Percentiles rank a stretch among this genome's conserved stretches.
Evolutionary conservation across 75 land plant species (phyloP).

Genomic region (Selaginella tamariscina): DNA sequence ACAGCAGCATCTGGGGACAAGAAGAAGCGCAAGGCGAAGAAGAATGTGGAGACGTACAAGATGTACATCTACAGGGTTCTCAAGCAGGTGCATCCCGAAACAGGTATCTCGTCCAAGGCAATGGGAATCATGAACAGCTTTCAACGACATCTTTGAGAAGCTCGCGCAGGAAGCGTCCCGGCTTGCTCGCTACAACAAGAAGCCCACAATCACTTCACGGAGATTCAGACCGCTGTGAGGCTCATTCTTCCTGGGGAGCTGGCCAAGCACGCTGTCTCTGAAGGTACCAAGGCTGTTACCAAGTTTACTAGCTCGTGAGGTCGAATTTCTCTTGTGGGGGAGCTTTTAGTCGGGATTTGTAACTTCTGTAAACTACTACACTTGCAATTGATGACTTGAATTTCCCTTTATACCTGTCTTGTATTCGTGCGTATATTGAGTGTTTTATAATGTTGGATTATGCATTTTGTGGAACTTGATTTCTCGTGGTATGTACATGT

Average conservation of each 20-base stretch:
- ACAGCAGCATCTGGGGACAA: slow-evolving; percentile 12
- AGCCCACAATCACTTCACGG: slow-evolving; percentile 46
- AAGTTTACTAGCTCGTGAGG: slow-evolving; percentile 7
- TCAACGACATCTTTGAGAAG: slow-evolving; percentile 68
- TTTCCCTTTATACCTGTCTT: no score
- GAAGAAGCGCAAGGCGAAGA: slow-evolving; percentile 41
- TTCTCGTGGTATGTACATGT: no score
- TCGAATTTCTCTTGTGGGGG: no score
- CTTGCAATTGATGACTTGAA: no score
- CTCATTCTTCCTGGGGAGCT: slow-evolving; percentile 8
- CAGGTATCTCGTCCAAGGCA: slow-evolving; percentile 52
- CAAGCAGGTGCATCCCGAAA: slow-evolving; percentile 58
- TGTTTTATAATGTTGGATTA: no score
- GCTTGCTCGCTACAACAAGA: slow-evolving; percentile 34
- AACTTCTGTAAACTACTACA: no score
- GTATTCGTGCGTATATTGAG: no score
- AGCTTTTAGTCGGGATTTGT: no score
- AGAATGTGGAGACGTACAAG: slow-evolving; percentile 27
- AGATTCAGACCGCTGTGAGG: slow-evolving; percentile 15
- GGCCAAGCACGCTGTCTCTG: slow-evolving; percentile 13
- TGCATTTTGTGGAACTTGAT: no score
- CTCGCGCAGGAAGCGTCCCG: slow-evolving; percentile 43
- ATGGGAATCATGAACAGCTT: slow-evolving; percentile 53
- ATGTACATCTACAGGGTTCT: slow-evolving; percentile 20
- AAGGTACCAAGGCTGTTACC: slow-evolving; percentile 9